These are phyloP conservation scores for Phytophthora palmivora DNA, from an alignment of 352 stramenopile genomes.

Conservation along the genomic window DNA sequence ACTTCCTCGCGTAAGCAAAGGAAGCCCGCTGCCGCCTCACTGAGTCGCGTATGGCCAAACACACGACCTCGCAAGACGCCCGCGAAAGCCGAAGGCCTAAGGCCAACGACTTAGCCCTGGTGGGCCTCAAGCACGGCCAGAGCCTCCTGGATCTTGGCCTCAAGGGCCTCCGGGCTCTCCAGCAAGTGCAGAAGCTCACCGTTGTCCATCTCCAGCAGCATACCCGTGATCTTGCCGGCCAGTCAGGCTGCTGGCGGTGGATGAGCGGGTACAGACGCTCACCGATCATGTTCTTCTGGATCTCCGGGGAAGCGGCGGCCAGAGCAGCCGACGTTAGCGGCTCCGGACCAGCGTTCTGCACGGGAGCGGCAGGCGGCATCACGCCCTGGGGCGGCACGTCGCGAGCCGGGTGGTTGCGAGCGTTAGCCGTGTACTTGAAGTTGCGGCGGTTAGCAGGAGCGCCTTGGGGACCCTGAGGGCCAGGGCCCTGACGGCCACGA, in stretches of 20 bases:
- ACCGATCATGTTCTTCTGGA: slow-evolving; percentile 99
- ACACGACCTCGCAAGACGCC: slow-evolving; percentile 39
- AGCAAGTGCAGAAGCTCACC: slow-evolving; percentile 98
- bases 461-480: slow-evolving; percentile 70
- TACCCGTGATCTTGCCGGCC: slow-evolving; percentile 99
- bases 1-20: slow-evolving; percentile 38
- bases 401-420: slow-evolving; percentile 81
- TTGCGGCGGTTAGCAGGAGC: slow-evolving; percentile 81
- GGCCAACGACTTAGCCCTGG: slow-evolving; percentile 61
- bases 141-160: slow-evolving; percentile 97
- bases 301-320: slow-evolving; percentile 94
- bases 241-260: slow-evolving; percentile 97
- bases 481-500: slow-evolving; percentile 78
- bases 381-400: slow-evolving; percentile 59
- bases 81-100: slow-evolving; percentile 30
- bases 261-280: slow-evolving; percentile 99
- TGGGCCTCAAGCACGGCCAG: slow-evolving; percentile 89
- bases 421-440: slow-evolving; percentile 93
- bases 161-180: slow-evolving; percentile 96
- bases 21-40: slow-evolving; percentile 34
- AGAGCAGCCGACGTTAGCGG: slow-evolving; percentile 95
- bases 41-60: slow-evolving; percentile 28
- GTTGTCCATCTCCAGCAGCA: slow-evolving; percentile 99
- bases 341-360: slow-evolving; percentile 70
- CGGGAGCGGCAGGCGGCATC: slow-evolving; percentile 68